Evolutionary conservation across 495 filamentous ascomycete genomes (phyloP), one percentile per base, ranked within the genome.

Genomic region (Penicilliopsis zonata): DNA sequence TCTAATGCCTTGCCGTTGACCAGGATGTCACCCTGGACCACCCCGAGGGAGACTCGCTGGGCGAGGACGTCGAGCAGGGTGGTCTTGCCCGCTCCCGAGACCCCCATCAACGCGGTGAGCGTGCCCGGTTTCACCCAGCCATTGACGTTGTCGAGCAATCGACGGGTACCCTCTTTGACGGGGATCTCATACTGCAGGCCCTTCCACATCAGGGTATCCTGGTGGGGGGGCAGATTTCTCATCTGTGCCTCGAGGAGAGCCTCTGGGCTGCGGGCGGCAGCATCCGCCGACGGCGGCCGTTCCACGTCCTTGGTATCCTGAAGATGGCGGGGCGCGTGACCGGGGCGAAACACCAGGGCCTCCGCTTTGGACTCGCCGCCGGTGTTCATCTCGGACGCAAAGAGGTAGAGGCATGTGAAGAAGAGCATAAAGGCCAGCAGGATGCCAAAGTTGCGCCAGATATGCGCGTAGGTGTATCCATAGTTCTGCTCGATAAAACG

Each of bases 121-220:
- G 67, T 74, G 3, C 78, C 78, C 6, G 79, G 79, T 34, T 69
- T 69, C n/a, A 82, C 72, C 53, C 65, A 81, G 26, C 79, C 78
- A 18, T 67, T 60, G 10, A 82, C 72, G 38, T 76, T 55, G n/a
- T 77, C 59, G n/a, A 84, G 53, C 5, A 84, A 50, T 12, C 63
- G 61, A 12, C 69, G 63, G 43, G 69, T 68, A n/a, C 70, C 66
- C n/a, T n/a, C n/a, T n/a, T n/a, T n/a, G n/a, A n/a, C n/a, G n/a
- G n/a, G n/a, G 21, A 84, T 76, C 15, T 70, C 70, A 38, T 86
- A 88, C 37, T 61, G 70, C 7, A 92, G 67, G 37, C 79, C 65
- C 38, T 78, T 69, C 80, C 78, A 88, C 3, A 77, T 82, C 38
- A 88, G 74, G 20, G 86, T 72, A 33, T 76, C 76, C 1, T 46